Base-by-base conservation (phyloP, 208 protist genomes). In the Acanthamoeba sp. region DNA sequence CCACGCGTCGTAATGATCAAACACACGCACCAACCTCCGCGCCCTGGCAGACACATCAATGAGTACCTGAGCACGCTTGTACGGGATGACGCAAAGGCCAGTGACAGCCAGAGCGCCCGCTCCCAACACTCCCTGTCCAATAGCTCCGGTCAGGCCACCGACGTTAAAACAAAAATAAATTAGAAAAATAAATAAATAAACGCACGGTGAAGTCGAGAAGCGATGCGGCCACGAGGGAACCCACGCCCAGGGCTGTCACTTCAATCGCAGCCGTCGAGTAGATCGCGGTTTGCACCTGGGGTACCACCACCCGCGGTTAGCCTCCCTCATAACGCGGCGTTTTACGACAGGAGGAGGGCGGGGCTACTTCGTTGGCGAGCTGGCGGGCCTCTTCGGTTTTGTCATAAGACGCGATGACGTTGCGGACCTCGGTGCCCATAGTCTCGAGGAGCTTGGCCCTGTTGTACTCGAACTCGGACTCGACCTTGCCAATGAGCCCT, bases 251-350 rank as follows among this genome's bases (percentile, higher is more conserved):
- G 9, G 93, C 89, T 40, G 90, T 93, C 24, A 94, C 40, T 69
- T 96, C 85, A 45, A 95, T n/a, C 14, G 69, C 92, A 48, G 93
- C 71, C 3, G 92, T 93, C 42, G 92, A 84, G 52, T 87, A 96
- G 5, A 95, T 48, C 34, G 92, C 52, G 5, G 38, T 91, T 82
- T 93, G 91, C 32, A 94, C 94, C 40, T 95, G 29, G 9, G 34
- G 20, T 38, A 29, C 10, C 34, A 66, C 10, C 2, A 84, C 9
- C 5, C 27, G 18, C 82, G 59, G 5, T 4, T 18, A 52, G 48
- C 20, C 48, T 22, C 16, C 20, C 20, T 12, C 16, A 52, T 0
- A 18, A 22, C 0, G 12, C 48, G 1, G 48, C 48, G 48, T 22
- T 12, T 12, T 18, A 18, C 14, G 48, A 52, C 12, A 5, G 48